Evolutionary conservation across 2,329 filamentous ascomycete genomes (phyloP), one percentile per base, ranked within the genome.

Genomic region (Fusarium tuaranense): DNA sequence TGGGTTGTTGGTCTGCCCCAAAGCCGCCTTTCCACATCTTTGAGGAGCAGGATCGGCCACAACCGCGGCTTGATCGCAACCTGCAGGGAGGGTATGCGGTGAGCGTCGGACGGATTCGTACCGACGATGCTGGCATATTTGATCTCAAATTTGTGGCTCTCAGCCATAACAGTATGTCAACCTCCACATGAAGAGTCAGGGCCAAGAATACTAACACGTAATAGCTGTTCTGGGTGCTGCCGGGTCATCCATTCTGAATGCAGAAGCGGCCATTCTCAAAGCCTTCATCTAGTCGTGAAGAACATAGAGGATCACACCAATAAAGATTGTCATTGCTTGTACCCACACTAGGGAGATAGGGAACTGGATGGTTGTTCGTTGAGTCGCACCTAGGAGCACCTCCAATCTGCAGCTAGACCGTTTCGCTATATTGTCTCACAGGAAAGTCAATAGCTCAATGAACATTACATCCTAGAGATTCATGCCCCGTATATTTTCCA

Each of bases 71-170:
- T 55, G 97, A 98, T 82, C 91, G 96, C 68, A 93, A 98, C 76
- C 90, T 95, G 30, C 92, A 94, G 69, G 89, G 91, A 62, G 96
- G 96, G 0, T 98, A 98, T 81, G 94, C 95, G 4, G 94, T 98
- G 41, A 97, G 93, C 78, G 95, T 98, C 20, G 96, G 96, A 7
- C 90, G 96, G 25, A 90, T 98, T 27, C 87, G 96, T 51, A 92
- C 96, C 82, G 95, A 98, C 78, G 93, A 94, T 77, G 93, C 92
- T 73, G 94, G 94, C 22, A 93, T 98, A 75, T 98, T 98, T 80
- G 96, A 98, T 81, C 90, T 98, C 82, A 95, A 97, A 83, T 98
- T 98, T 83, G 95, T 97, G 71, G 95, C 95, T 22, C 86, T 98
- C 76, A 98, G 94, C 81, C 97, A 98, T 76, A 91, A 91, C 78